phyloP scores from a whole-genome alignment of 148 eudicot species.

The Vaccinium corymbosum region DNA sequence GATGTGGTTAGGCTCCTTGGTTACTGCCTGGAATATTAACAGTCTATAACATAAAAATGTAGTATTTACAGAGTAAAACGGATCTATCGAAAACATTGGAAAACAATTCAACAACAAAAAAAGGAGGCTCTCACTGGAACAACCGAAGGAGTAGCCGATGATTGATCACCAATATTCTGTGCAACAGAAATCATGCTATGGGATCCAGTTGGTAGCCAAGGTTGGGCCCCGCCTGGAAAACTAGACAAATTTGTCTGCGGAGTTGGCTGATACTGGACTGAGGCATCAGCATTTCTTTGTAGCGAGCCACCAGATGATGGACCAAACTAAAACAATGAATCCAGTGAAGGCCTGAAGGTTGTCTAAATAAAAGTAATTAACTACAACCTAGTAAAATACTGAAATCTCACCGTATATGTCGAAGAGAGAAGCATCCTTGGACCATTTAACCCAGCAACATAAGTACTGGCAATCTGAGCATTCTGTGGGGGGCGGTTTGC shows the following conservation, averaged over 20 bases:
- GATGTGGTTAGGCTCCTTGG: conserved; percentile 33
- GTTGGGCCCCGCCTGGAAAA: conserved; percentile 44
- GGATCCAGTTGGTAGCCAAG: conserved; percentile 37
- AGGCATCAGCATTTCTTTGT: conserved; percentile 48
- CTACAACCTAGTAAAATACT: conserved; percentile 9
- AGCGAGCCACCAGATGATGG: conserved; percentile 34
- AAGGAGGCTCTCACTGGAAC: conserved; percentile 28
- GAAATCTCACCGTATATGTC: conserved; percentile 53
- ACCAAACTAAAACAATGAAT: conserved; percentile 27
- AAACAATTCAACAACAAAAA: background rate
- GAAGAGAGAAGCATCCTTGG: conserved; percentile 46
- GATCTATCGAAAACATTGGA: background rate
- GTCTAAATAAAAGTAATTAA: conserved; percentile 6
- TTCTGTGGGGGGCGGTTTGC: conserved; percentile 53
- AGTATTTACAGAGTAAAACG: conserved; percentile 6
- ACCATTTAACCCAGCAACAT: conserved; percentile 47
- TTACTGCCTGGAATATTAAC: conserved; percentile 38
- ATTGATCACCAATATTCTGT: conserved; percentile 39
- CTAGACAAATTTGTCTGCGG: conserved; percentile 44
- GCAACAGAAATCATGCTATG: conserved; percentile 38
- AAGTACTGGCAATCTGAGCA: conserved; percentile 48
- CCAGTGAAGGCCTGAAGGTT: conserved; percentile 13
- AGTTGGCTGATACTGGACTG: conserved; percentile 47
- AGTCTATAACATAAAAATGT: conserved; percentile 5
- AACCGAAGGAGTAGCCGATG: conserved; percentile 27